Evolutionary conservation across 192 early-diverging fungal genomes (phyloP).

Genomic region (Gryganskiella cystojenkinii): DNA sequence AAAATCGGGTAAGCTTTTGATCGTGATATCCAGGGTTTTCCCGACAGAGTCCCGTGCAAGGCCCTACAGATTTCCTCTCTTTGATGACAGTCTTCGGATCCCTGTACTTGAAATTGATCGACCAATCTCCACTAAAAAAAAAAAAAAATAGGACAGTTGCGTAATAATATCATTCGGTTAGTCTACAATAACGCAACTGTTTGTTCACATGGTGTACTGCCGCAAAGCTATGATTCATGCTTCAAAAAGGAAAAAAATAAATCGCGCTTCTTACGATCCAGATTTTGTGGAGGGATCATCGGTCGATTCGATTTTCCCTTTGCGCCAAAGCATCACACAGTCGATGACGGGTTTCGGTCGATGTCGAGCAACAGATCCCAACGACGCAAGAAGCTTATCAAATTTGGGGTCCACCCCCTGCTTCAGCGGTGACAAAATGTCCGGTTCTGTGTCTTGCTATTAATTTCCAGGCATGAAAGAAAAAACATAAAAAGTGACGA

Average conservation of each 20-base stretch:
- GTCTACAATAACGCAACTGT: too few species aligned
- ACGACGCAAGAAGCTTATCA: slow-evolving; percentile 80
- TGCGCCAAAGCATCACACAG: slow-evolving; percentile 80
- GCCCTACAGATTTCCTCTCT: slow-evolving; percentile 41
- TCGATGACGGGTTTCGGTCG: slow-evolving; percentile 90
- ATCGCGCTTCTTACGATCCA: slow-evolving; percentile 28
- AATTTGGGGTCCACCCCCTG: slow-evolving; percentile 79
- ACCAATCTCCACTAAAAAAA: slow-evolving; percentile 33
- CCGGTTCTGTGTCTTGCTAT: slow-evolving; percentile 73
- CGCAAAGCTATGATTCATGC: too few species aligned
- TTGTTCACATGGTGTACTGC: too few species aligned
- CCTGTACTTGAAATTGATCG: slow-evolving; percentile 35
- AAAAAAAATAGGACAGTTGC: too few species aligned
- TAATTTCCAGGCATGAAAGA: slow-evolving; percentile 8
- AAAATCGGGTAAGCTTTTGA: too few species aligned
- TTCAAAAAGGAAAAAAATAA: not conserved
- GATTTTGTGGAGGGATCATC: slow-evolving; percentile 51
- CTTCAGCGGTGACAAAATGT: slow-evolving; percentile 67
- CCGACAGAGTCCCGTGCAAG: too few species aligned
- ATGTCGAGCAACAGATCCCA: slow-evolving; percentile 85
- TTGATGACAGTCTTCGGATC: slow-evolving; percentile 48
- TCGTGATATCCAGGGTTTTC: too few species aligned
- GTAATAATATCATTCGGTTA: too few species aligned
- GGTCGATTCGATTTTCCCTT: slow-evolving; percentile 66
- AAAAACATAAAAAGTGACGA: not conserved